Percentiles rank a stretch among this genome's conserved stretches.
Conservation (phyloP, 257 asterid species). For the Scutellaria barbata region DNA sequence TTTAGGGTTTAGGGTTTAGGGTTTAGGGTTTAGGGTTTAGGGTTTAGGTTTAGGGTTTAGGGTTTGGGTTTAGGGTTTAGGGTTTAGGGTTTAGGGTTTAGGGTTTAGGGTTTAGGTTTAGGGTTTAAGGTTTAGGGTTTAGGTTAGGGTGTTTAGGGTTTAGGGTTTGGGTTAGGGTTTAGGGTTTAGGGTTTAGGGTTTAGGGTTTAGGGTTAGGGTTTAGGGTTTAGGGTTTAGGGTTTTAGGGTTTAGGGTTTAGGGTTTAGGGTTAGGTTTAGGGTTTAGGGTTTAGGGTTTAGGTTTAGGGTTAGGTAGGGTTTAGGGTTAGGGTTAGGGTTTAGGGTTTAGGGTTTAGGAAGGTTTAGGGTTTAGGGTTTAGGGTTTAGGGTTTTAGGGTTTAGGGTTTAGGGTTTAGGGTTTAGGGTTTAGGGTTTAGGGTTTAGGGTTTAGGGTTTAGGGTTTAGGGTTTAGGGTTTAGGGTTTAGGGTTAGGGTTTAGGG, state of each 20-base stretch:
- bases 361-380: slow-evolving; percentile 22
- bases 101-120: too few species aligned
- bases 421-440: slow-evolving; percentile 11
- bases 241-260: slow-evolving; percentile 42
- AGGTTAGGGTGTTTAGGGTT: slow-evolving; percentile 35
- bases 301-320: too few species aligned
- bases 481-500: slow-evolving; percentile 30
- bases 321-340: too few species aligned
- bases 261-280: slow-evolving; percentile 36
- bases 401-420: slow-evolving; percentile 32
- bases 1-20: too few species aligned
- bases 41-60: too few species aligned
- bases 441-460: slow-evolving; percentile 10
- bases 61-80: slow-evolving; percentile 13
- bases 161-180: too few species aligned
- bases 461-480: slow-evolving; percentile 30
- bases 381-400: slow-evolving; percentile 33
- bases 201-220: too few species aligned
- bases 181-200: too few species aligned
- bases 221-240: too few species aligned
- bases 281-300: too few species aligned
- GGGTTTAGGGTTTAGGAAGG: too few species aligned
- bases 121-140: slow-evolving; percentile 25
- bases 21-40: too few species aligned
- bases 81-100: slow-evolving; percentile 29